Base-by-base conservation (phyloP, 345 rosid genomes). In the Erysimum cheiranthoides region DNA sequence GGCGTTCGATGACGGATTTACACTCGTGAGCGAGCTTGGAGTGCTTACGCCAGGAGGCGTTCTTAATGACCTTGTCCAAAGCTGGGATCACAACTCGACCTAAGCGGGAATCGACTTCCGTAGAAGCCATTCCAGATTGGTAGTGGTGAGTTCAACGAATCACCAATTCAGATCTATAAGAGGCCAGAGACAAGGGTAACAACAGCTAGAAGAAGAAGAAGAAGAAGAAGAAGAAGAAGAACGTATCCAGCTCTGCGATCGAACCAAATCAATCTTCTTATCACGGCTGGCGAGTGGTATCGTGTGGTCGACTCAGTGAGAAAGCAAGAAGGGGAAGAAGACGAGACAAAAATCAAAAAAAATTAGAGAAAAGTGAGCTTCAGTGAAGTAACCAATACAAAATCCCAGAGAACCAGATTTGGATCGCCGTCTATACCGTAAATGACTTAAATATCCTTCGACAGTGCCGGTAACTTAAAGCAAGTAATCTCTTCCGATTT, bases 101-200 rank as follows among this genome's bases (percentile, higher is more conserved):
- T 78, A 95, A 70, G 82, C 98, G 96, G 96, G 97, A 92, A 88
- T 88, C 93, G 88, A 91, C 99, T 88, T 90, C 99, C 93, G 95
- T 80, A 73, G 99, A 95, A 89, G 99, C 96, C 99, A 95, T 95
- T 86, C 99, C 97, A 93, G 76, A 81, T 80, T 77, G 80, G 71
- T 12, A 34, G 6, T 52, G 66, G 57, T 36, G 78, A 76, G 60
- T 67, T 79, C 81, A 53, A 49, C 28, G 31, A 75, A 53, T 57
- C 75, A 76, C 86, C 36, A 58, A 36, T 47, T 67, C 73, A 70
- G 80, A 85, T 90, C 90, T 82, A 78, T 30, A 68, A 39, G 74
- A 53, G 31, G 54, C 43, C 32, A 52, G 34, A 58, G 62, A 34
- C 8, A 16, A 11, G 13, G 36, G 6, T 3, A 58, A 34, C 27